A percentile compares a stretch with the other conserved stretches of the same genome.
phyloP scores from a whole-genome alignment of 2,329 filamentous ascomycete species.

The Cladophialophora bantiana region DNA sequence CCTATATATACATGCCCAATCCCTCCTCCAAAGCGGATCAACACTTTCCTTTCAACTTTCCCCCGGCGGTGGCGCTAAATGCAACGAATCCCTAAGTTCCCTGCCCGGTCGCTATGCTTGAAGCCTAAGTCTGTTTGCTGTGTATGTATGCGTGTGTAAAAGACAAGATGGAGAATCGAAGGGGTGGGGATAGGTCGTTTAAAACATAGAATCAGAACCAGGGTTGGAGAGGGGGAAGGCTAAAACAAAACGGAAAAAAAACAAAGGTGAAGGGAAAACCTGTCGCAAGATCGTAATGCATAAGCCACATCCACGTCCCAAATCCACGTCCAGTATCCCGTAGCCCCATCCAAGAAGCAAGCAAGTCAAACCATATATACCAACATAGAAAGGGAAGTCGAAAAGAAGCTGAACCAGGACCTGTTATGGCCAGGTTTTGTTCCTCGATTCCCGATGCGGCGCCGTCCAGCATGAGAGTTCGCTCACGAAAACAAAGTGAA shows the following conservation, averaged over 20 bases:
- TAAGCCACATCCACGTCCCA: background rate
- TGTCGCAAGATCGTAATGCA: constrained; percentile 4
- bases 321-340: background rate
- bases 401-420: background rate
- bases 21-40: no score
- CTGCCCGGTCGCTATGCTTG: no score
- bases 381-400: background rate
- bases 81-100: no score
- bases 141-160: no score
- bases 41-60: no score
- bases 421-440: background rate
- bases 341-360: background rate
- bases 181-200: no score
- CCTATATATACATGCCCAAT: background rate
- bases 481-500: background rate
- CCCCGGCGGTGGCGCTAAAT: no score
- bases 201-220: no score
- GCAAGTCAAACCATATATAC: background rate
- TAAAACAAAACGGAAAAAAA: no score
- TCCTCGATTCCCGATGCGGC: background rate
- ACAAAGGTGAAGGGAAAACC: background rate
- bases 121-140: no score
- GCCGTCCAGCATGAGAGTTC: background rate
- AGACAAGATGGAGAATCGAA: no score
- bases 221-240: no score